Evolutionary conservation across 208 protist genomes (phyloP), one percentile per base, ranked within the genome.

Genomic region (Leishmania guyanensis): DNA sequence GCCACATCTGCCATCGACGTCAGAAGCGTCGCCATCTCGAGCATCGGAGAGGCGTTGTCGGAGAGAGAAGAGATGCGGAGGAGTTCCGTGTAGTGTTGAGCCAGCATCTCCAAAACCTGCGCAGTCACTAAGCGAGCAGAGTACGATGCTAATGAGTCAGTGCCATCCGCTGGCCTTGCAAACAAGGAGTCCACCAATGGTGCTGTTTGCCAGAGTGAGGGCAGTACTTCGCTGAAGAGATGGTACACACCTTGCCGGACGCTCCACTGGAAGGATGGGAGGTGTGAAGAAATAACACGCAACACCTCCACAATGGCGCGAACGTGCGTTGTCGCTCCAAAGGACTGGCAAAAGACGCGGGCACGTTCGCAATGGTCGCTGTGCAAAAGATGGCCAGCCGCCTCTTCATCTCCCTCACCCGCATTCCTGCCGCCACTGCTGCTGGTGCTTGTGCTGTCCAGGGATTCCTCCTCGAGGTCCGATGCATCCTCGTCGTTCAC

Each of bases 21-120:
- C 36, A 93, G 81, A n/a, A 91, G 56, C 33, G 87, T 83, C 36
- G 88, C 77, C 66, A 88, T 69, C 75, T 88, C 90, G 5, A 88
- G 58, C 65, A 77, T 64, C 64, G 62, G 48, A 62, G 76, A 66
- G 36, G 75, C 36, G 22, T 75, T 48, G 39, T 69, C 36, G 56
- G 51, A 58, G 53, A 64, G 22, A 39, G 73, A 64, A 29, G 73
- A 64, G 56, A 6, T 16, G 64, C 48, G 3, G 54, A 84, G 75
- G 65, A 82, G 76, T 20, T 39, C 14, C 68, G 33, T 70, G 56
- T 83, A 84, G 54, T 85, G 78, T 36, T 69, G 56, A 26, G 76
- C 81, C 22, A 88, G 78, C 29, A 70, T 78, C 77, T 85, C 79
- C 39, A 84, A 33, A n/a, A 78, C 36, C 54, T 75, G 82, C 10